phyloP scores from a whole-genome alignment of 1,139 yeast species.

The Tardiomyces blankii region DNA sequence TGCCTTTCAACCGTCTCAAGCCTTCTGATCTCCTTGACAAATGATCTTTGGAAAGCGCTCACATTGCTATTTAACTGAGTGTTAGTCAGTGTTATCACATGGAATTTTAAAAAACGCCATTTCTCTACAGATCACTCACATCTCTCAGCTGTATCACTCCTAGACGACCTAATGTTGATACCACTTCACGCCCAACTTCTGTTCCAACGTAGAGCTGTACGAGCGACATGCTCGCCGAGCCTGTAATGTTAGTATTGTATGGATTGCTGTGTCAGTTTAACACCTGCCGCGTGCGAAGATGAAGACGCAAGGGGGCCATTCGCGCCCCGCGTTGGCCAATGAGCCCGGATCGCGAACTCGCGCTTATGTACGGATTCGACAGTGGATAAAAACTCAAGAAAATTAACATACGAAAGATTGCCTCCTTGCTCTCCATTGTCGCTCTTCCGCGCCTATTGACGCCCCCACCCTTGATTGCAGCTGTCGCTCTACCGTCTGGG shows the following conservation, averaged over 20 bases:
- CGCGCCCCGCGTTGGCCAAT: too few species aligned
- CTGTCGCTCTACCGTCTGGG: not conserved
- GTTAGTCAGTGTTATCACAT: constrained; percentile 8
- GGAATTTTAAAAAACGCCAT: too few species aligned
- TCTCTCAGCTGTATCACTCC: constrained; percentile 41
- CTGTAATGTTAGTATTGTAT: constrained; percentile 13
- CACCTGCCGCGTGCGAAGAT: too few species aligned
- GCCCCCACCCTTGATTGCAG: not conserved
- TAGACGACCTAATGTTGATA: constrained; percentile 66
- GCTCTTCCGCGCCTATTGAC: not conserved
- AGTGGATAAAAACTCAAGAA: not conserved
- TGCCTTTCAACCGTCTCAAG: constrained; percentile 57
- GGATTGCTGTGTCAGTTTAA: too few species aligned
- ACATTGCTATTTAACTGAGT: constrained; percentile 54
- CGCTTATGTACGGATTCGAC: too few species aligned
- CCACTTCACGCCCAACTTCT: constrained; percentile 82
- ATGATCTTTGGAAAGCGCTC: constrained; percentile 78
- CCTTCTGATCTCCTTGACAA: constrained; percentile 67
- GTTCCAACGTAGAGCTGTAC: constrained; percentile 89
- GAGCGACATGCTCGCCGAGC: constrained; percentile 92
- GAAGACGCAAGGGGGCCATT: too few species aligned
- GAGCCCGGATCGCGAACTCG: too few species aligned
- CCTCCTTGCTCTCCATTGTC: constrained; percentile 5
- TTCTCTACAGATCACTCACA: not conserved
- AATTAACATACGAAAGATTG: constrained; percentile 8